These are phyloP conservation scores for Astrocystis sublimbata DNA, from an alignment of 495 filamentous ascomycete genomes.

Conservation along the genomic window DNA sequence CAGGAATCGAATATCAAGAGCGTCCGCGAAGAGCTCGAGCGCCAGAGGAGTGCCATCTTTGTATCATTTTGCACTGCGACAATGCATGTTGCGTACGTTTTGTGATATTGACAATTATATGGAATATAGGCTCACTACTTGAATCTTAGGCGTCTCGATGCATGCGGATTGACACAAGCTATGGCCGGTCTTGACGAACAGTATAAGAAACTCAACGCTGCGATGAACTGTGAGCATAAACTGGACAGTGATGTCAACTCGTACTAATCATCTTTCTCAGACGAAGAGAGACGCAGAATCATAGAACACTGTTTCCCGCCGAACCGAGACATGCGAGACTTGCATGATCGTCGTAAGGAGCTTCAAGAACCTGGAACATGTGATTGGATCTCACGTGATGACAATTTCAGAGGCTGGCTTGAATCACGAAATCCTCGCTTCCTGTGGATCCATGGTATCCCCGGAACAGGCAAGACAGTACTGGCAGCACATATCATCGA, in stretches of 20 bases:
- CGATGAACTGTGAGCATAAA: background rate
- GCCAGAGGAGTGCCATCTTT: background rate
- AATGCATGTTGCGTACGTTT: background rate
- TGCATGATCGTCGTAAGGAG: background rate
- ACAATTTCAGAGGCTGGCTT: slow-evolving; percentile 19
- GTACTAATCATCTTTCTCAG: background rate
- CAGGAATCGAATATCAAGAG: background rate
- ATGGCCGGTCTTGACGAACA: background rate
- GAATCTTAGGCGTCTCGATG: background rate
- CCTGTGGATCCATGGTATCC: slow-evolving; percentile 46
- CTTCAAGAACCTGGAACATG: slow-evolving; percentile 29
- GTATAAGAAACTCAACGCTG: background rate
- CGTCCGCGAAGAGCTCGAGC: background rate
- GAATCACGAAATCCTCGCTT: slow-evolving; percentile 19
- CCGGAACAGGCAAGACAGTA: slow-evolving; percentile 43
- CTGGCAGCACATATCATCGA: slow-evolving; percentile 31
- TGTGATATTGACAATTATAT: background rate
- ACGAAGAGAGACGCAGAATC: background rate
- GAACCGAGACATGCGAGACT: background rate
- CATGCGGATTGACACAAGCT: background rate
- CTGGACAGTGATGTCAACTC: too few species aligned
- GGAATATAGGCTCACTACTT: background rate
- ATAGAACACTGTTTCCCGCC: background rate
- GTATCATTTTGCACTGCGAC: background rate
- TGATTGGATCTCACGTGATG: slow-evolving; percentile 24